phyloP scores from a whole-genome alignment of 1,284 basidiomycete species.

The Cryptococcus sp. region DNA sequence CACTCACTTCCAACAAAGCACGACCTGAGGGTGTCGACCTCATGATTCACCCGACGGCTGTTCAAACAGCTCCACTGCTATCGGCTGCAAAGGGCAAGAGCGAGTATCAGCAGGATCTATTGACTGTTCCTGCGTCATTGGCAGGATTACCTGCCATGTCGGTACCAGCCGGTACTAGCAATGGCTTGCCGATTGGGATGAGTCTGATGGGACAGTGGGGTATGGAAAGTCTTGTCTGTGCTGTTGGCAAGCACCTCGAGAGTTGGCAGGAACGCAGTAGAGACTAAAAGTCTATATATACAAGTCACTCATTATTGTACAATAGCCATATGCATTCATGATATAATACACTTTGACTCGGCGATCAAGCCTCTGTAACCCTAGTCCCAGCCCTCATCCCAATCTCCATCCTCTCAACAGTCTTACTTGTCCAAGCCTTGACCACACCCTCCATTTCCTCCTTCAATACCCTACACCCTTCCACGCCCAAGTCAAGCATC shows the following conservation, averaged over 20 bases:
- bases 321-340: too few species aligned
- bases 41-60: conserved; percentile 77
- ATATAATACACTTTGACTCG: too few species aligned
- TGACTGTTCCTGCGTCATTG: conserved; percentile 87
- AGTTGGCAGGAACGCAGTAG: too few species aligned
- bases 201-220: conserved; percentile 91
- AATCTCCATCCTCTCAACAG: conserved; percentile 52
- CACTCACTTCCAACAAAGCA: conserved; percentile 57
- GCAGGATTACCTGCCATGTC: conserved; percentile 80
- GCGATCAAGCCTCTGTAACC: not conserved
- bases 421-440: conserved; percentile 58
- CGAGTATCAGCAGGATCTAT: conserved; percentile 80
- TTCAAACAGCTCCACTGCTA: conserved; percentile 67
- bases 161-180: conserved; percentile 60
- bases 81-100: conserved; percentile 38
- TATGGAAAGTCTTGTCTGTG: conserved; percentile 62
- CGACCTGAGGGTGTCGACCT: conserved; percentile 64
- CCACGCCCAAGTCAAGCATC: conserved; percentile 71
- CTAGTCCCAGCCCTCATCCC: not conserved
- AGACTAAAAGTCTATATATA: too few species aligned
- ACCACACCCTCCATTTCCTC: conserved; percentile 77
- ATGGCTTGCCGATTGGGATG: conserved; percentile 81
- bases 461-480: conserved; percentile 74
- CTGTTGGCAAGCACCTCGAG: conserved; percentile 50
- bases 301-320: too few species aligned